phyloP scores from a whole-genome alignment of 140 eudicot genomes.

The Erigeron philadelphicus region DNA sequence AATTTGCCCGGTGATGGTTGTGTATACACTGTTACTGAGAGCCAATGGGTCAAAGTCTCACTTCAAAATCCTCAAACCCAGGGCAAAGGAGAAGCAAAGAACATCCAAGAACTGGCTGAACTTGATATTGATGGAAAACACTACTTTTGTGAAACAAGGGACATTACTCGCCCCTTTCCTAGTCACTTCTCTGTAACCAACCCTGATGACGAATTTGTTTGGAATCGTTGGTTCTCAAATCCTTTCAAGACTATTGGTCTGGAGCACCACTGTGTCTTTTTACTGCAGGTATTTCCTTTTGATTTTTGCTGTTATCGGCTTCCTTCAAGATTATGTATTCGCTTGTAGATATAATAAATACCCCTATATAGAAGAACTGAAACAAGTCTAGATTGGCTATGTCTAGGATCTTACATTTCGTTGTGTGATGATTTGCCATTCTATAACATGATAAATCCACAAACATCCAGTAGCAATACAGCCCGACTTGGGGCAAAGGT shows the following conservation, averaged over 20 bases:
- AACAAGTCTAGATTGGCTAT: no score
- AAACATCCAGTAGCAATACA: no score
- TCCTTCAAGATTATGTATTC: not conserved
- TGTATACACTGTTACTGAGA: constrained; percentile 77
- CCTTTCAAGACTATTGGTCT: constrained; percentile 77
- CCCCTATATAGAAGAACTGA: no score
- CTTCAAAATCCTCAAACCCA: constrained; percentile 84
- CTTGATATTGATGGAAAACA: constrained; percentile 92
- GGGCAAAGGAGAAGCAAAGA: constrained; percentile 85
- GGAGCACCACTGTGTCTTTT: constrained; percentile 69
- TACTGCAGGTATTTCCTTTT: constrained; percentile 61
- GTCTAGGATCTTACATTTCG: no score
- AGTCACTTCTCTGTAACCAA: constrained; percentile 54
- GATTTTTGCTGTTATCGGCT: not conserved
- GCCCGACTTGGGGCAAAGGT: no score
- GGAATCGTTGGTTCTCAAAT: constrained; percentile 84
- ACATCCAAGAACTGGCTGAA: constrained; percentile 76
- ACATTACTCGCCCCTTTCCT: constrained; percentile 85
- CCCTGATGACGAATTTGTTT: constrained; percentile 93
- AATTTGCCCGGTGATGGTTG: constrained; percentile 83
- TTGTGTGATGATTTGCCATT: no score
- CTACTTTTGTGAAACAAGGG: constrained; percentile 88
- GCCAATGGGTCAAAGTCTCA: constrained; percentile 67
- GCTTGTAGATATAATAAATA: not conserved
- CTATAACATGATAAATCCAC: no score